Evolutionary conservation across 2,329 filamentous ascomycete species (phyloP).

Genomic region (Colletotrichum plurivorum): DNA sequence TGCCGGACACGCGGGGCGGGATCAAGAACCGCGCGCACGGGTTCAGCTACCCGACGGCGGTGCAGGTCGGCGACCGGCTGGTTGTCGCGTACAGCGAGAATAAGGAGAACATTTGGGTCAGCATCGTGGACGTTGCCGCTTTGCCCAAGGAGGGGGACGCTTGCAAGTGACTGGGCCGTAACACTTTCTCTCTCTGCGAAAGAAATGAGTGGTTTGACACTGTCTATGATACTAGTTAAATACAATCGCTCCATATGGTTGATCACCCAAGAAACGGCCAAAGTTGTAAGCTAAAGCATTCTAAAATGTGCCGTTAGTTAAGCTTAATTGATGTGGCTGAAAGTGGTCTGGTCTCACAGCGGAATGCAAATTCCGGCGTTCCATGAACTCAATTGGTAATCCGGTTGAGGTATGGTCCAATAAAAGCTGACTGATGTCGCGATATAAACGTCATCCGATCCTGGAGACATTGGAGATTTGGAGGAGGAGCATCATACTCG

Average conservation of each 20-base stretch:
- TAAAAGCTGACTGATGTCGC: slow-evolving; percentile 10
- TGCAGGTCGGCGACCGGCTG: slow-evolving; percentile 43
- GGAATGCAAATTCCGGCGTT: slow-evolving; percentile 26
- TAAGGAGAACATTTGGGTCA: slow-evolving; percentile 48
- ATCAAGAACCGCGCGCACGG: slow-evolving; percentile 43
- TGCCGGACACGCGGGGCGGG: slow-evolving; percentile 44
- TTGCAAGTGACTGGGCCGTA: background rate
- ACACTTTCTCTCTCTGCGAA: no score
- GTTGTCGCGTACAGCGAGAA: slow-evolving; percentile 46
- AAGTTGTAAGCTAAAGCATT: no score
- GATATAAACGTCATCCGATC: background rate
- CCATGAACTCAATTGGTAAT: slow-evolving; percentile 3
- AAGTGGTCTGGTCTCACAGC: background rate
- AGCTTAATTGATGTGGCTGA: background rate
- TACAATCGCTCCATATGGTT: no score
- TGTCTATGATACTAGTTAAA: no score
- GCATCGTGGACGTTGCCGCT: slow-evolving; percentile 40
- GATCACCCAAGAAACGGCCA: no score
- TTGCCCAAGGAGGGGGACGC: slow-evolving; percentile 27
- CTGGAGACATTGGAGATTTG: no score
- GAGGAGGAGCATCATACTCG: no score
- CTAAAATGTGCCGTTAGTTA: background rate
- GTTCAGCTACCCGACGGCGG: slow-evolving; percentile 44
- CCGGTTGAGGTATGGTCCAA: background rate
- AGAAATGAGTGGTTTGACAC: no score